A percentile compares a stretch with the other conserved stretches of the same genome.
These are phyloP conservation scores for Sphaerosporella brunnea DNA, from an alignment of 495 filamentous ascomycete species.

Conservation along the genomic window DNA sequence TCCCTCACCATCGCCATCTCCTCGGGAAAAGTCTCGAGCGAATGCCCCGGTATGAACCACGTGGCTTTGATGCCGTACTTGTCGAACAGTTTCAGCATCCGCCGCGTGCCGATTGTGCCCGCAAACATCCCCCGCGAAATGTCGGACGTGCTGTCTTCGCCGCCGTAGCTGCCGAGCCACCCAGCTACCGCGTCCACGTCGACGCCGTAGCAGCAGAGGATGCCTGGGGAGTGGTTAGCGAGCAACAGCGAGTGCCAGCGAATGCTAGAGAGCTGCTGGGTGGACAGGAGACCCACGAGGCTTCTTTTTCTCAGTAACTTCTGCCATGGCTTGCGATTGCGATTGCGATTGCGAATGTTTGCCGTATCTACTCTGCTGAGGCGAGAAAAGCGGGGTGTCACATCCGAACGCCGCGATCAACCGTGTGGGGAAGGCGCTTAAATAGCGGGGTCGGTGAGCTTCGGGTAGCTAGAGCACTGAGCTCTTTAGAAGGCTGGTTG, in stretches of 20 bases:
- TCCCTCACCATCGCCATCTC: constrained; percentile 59
- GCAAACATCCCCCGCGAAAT: constrained; percentile 49
- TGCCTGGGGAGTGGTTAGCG: constrained; percentile 22
- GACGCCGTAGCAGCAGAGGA: constrained; percentile 34
- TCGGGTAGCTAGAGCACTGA: too few relatives aligned
- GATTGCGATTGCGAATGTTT: too few relatives aligned
- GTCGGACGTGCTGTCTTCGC: constrained; percentile 50
- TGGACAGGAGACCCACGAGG: too few relatives aligned
- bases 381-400: too few relatives aligned
- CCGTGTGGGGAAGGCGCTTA: too few relatives aligned
- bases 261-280: constrained; percentile 48
- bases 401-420: too few relatives aligned
- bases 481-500: too few relatives aligned
- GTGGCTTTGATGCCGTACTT: constrained; percentile 70
- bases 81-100: constrained; percentile 55
- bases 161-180: constrained; percentile 57
- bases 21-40: constrained; percentile 58
- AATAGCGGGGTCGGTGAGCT: too few relatives aligned
- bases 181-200: constrained; percentile 56
- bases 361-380: too few relatives aligned
- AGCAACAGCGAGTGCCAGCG: too few relatives aligned
- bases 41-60: constrained; percentile 72
- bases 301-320: too few relatives aligned
- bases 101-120: constrained; percentile 51
- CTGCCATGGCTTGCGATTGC: too few relatives aligned